Base-by-base conservation (phyloP, 306 rosid species). In the Vigna angularis region DNA sequence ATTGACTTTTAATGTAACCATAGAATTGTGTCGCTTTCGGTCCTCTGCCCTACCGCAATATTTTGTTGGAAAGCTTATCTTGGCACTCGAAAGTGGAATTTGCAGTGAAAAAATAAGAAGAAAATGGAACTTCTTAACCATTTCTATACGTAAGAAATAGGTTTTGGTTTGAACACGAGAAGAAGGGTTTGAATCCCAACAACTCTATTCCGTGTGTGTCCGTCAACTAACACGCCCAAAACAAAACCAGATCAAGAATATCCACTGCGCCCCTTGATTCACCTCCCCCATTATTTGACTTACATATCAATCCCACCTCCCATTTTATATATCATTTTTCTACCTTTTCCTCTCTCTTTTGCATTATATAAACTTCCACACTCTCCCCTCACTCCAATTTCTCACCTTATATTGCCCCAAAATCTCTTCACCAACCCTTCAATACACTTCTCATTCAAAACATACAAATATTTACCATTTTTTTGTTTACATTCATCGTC, bases 221-320 rank as follows among this genome's bases (percentile, higher is more conserved):
- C 66, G 85, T 77, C 83, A 81, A 85, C 83, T 34, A 73, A 85
- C 66, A 66, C 56, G 77, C 73, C 55, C 71, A 7, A 32, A 17
- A 7, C 13, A 58, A 77, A 51, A 55, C 85, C 81, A 53, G 5
- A 30, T 7, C 17, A 22, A 53, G 30, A 47, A 70, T 77, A 83
- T 66, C 90, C 90, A 81, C 66, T 88, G 92, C 90, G 92, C 90
- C 89, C 89, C 79, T 20, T 66, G 90, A 75, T 85, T 87, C 87
- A 64, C 49, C 68, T 72, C 86, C 70, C 30, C 14, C 71, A 2
- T 67, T 75, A 10, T 75, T 75, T 73, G 70, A 80, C 79, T 72
- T 55, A 24, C 20, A 20, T 24, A 44, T 70, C 22, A 20, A 20
- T 20, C 22, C 22, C 22, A 20, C 22, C 22, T 20, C 22, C 8